phyloP scores from a whole-genome alignment of 352 stramenopile species.

The Globisporangium echinulatum region DNA sequence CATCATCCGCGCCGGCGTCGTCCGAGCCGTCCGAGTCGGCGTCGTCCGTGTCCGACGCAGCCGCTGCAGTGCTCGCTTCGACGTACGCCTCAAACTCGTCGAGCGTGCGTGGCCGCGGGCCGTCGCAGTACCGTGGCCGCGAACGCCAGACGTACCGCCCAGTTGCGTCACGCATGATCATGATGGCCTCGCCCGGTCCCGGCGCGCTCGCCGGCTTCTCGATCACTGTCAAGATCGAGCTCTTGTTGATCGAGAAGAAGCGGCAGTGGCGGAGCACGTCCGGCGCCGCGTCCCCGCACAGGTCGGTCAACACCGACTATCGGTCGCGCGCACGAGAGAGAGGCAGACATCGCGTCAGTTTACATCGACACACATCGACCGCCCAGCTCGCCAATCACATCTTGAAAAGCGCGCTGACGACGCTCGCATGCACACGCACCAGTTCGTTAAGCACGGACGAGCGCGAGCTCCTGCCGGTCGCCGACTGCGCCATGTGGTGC shows the following conservation, averaged over 20 bases:
- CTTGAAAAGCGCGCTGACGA: background rate
- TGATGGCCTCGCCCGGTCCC: slow-evolving; percentile 45
- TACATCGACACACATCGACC: background rate
- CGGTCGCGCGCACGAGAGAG: slow-evolving; percentile 3
- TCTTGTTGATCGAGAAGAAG: slow-evolving; percentile 82
- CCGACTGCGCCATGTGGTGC: slow-evolving; percentile 66
- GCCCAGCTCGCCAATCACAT: background rate
- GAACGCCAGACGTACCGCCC: slow-evolving; percentile 77
- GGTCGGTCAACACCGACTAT: slow-evolving; percentile 47
- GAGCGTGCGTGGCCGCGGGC: slow-evolving; percentile 41
- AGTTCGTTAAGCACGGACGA: slow-evolving; percentile 56
- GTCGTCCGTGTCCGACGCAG: slow-evolving; percentile 17
- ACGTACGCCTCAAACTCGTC: slow-evolving; percentile 52
- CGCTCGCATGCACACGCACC: slow-evolving; percentile 18
- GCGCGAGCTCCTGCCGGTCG: slow-evolving; percentile 31
- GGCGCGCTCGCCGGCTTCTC: slow-evolving; percentile 52
- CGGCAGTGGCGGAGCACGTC: slow-evolving; percentile 52
- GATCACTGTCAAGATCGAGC: slow-evolving; percentile 70
- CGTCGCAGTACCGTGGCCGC: slow-evolving; percentile 58
- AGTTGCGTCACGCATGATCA: slow-evolving; percentile 75
- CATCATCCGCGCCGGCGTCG: slow-evolving; percentile 15
- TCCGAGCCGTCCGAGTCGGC: slow-evolving; percentile 21
- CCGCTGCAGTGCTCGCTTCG: slow-evolving; percentile 15
- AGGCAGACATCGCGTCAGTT: background rate
- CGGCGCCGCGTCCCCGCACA: slow-evolving; percentile 35